These are phyloP conservation scores for Mycena latifolia DNA, from an alignment of 768 basidiomycete genomes.

Conservation along the genomic window DNA sequence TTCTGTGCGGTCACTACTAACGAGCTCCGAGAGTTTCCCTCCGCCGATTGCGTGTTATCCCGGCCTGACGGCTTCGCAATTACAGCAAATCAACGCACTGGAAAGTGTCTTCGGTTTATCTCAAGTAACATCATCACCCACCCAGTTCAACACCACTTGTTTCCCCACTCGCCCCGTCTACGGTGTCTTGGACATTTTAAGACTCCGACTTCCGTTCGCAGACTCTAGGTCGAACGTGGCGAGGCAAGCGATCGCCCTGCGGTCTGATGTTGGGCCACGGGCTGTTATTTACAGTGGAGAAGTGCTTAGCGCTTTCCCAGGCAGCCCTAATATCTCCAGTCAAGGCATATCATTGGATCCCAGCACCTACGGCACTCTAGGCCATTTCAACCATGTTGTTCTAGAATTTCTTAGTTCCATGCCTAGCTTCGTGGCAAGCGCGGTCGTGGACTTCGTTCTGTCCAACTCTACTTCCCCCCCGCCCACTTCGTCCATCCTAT, in stretches of 20 bases:
- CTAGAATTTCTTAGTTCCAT: constrained; percentile 69
- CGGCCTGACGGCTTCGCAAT: constrained; percentile 53
- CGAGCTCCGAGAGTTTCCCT: constrained; percentile 63
- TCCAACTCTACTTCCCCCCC: constrained; percentile 56
- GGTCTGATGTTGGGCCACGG: constrained; percentile 57
- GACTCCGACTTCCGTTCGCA: constrained; percentile 68
- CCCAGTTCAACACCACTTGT: constrained; percentile 62
- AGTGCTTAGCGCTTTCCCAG: constrained; percentile 61
- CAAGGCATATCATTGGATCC: constrained; percentile 54
- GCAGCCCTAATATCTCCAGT: constrained; percentile 43
- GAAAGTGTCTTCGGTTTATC: constrained; percentile 69
- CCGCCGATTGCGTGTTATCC: constrained; percentile 74
- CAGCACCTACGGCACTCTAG: constrained; percentile 67
- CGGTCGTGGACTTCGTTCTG: constrained; percentile 64
- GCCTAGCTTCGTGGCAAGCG: constrained; percentile 57
- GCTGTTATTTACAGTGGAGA: constrained; percentile 65
- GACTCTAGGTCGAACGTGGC: constrained; percentile 57
- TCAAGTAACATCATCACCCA: constrained; percentile 40
- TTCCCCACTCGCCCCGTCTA: constrained; percentile 72
- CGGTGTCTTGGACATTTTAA: constrained; percentile 68
- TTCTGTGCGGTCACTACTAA: constrained; percentile 55
- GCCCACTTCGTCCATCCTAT: constrained; percentile 51
- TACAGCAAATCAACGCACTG: constrained; percentile 57
- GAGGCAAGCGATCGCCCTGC: constrained; percentile 64
- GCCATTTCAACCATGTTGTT: constrained; percentile 67